These are phyloP conservation scores for Metarhizium rileyi DNA, from an alignment of 2,329 filamentous ascomycete species.

Conservation along the genomic window DNA sequence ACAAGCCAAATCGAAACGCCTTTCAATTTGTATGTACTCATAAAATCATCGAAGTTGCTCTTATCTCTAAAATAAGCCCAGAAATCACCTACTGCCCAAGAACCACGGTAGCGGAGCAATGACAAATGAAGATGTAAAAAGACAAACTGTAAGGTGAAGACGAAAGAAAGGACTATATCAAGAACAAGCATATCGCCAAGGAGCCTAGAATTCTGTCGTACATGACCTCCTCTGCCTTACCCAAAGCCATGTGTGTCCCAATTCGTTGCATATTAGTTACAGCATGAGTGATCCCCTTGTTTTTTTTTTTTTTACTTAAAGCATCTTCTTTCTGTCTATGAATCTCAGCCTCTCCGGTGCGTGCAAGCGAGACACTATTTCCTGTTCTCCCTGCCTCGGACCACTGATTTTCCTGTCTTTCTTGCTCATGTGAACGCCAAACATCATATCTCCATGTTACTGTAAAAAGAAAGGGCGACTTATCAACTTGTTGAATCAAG, in stretches of 20 bases:
- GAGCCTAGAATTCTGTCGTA: conserved; percentile 23
- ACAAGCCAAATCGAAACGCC: not conserved
- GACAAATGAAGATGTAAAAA: conserved; percentile 9
- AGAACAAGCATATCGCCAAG: conserved; percentile 13
- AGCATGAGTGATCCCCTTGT: conserved; percentile 20
- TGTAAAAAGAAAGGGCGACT: conserved; percentile 7
- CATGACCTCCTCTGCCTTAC: conserved; percentile 22
- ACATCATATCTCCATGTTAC: not conserved
- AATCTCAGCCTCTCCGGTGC: conserved; percentile 21
- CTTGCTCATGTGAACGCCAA: conserved; percentile 1
- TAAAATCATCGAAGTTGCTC: conserved; percentile 2
- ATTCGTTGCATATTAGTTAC: conserved; percentile 28
- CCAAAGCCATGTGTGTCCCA: conserved; percentile 20
- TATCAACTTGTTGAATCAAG: conserved; percentile 2
- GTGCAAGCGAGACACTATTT: conserved; percentile 16
- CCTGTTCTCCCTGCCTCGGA: conserved; percentile 10
- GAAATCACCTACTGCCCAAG: not conserved
- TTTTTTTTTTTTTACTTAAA: conserved; percentile 12
- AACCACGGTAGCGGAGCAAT: not conserved
- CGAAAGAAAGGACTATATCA: conserved; percentile 1
- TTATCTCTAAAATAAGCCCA: conserved; percentile 3
- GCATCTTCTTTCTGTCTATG: conserved; percentile 25
- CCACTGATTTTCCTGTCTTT: conserved; percentile 10
- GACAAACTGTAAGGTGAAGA: conserved; percentile 10
- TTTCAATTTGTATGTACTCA: not conserved